Percentiles rank a stretch among this genome's conserved stretches.
Conservation (phyloP, 192 early-diverging fungal genomes). For the Spinellus fusiger region DNA sequence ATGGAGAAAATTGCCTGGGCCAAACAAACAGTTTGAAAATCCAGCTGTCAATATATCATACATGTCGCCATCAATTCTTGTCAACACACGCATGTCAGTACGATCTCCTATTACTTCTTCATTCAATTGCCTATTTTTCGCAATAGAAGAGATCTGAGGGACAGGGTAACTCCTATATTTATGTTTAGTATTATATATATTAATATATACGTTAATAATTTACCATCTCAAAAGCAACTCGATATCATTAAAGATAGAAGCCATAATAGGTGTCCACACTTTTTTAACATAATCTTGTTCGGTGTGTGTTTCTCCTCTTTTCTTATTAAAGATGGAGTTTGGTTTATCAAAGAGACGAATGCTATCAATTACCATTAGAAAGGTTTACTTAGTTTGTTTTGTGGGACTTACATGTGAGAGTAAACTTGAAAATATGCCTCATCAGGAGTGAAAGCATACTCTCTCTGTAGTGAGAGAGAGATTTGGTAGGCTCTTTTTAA, state of each 20-base stretch:
- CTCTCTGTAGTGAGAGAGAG: not conserved
- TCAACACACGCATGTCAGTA: not conserved
- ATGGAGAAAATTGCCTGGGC: not conserved
- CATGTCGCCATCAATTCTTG: not conserved
- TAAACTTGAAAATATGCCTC: not conserved
- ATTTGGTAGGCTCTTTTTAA: not conserved
- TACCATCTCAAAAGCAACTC: not conserved
- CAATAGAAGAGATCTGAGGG: not conserved
- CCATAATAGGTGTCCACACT: not conserved
- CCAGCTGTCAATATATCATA: not conserved
- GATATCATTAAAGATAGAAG: not conserved
- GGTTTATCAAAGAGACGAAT: not conserved
- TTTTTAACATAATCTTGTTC: not conserved
- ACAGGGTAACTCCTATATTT: not conserved
- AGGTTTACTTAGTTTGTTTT: not conserved
- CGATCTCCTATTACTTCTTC: not conserved
- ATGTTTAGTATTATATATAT: not conserved
- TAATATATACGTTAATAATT: not conserved
- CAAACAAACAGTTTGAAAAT: not conserved
- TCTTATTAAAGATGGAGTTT: not conserved
- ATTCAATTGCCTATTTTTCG: not conserved
- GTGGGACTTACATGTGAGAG: not conserved
- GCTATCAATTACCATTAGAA: conserved; percentile 5
- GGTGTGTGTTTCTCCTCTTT: not conserved
- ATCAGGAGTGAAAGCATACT: not conserved